Base-by-base conservation (phyloP, 192 early-diverging fungal genomes). In the Coemansia sp. region DNA sequence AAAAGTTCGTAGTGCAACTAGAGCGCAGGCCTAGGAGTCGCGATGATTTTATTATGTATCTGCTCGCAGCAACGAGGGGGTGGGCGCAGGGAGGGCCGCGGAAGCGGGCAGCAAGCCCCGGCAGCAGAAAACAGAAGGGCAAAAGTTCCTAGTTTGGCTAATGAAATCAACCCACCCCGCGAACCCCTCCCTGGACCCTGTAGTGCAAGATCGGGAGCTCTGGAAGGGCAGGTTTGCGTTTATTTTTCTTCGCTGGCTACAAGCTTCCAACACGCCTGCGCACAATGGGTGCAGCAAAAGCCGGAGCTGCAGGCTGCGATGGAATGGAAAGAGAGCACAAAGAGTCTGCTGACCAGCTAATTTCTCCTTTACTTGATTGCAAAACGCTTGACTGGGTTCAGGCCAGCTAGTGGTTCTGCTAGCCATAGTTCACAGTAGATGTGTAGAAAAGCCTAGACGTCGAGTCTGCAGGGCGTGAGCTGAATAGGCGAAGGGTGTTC, bases 111-210 rank as follows among this genome's bases (percentile, higher is more conserved):
- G 55, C 55, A 17, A 37, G 29, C 55, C 55, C 47, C 48, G 48
- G n/a, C 48, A 17, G 43, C 43, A 12, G 19, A 49, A 49, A 49
- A 22, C 17, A 17, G 19, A 21, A 19, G 17, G 19, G 19, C 17
- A 21, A 8, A 49, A 49, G 48, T 49, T 49, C 48, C 55, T 54
- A 17, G 12, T 4, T n/a, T 12, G n/a, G n/a, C 55, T 57, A 57
- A 57, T 57, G 55, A 57, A 57, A 57, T 57, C 55, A 57, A n/a
- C 55, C 55, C 55, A 7, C 55, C 35, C 55, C 2, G 25, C 55
- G 48, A 19, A 49, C 55, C 55, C 55, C 32, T 17, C 29, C 15
- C 55, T 37, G 35, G 55, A 57, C 55, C 55, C 55, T 57, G 55
- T 57, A 57, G 55, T 29, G 53, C 41, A 45, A 45, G 41, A 45